These are phyloP conservation scores for Staphylotrichum longicolle DNA, from an alignment of 495 filamentous ascomycete genomes.

Conservation along the genomic window DNA sequence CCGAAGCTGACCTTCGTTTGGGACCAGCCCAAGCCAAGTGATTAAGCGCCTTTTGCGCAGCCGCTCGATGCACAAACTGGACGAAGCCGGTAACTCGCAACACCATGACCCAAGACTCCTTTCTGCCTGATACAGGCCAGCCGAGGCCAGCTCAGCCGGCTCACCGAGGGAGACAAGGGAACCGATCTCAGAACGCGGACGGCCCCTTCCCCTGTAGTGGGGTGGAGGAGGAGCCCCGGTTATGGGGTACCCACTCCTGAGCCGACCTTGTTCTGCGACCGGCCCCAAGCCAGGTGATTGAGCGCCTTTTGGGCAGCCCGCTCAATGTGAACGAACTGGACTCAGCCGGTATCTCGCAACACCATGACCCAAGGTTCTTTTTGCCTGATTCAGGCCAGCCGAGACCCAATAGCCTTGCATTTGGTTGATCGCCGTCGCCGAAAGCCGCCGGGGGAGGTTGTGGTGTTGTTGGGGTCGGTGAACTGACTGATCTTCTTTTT, in stretches of 20 bases:
- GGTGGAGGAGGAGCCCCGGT: slow-evolving; percentile 88
- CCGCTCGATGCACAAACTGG: too few species aligned
- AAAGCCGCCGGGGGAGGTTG: too few species aligned
- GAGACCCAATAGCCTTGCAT: background rate
- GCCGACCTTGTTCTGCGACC: slow-evolving; percentile 84
- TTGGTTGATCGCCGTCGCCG: background rate
- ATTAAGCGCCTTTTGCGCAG: slow-evolving; percentile 94
- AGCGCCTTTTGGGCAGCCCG: slow-evolving; percentile 85
- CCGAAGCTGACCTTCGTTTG: slow-evolving; percentile 97
- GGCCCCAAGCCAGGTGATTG: slow-evolving; percentile 94
- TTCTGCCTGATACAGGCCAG: too few species aligned
- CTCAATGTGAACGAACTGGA: too few species aligned
- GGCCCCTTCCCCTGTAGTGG: slow-evolving; percentile 51
- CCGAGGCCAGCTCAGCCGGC: too few species aligned
- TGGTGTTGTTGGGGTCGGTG: slow-evolving; percentile 65
- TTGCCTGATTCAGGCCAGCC: too few species aligned
- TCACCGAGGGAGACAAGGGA: too few species aligned
- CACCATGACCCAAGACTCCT: too few species aligned
- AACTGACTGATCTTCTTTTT: slow-evolving; percentile 93
- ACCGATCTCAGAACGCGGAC: too few species aligned
- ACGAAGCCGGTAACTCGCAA: too few species aligned
- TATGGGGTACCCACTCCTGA: slow-evolving; percentile 98
- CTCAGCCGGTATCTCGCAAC: too few species aligned
- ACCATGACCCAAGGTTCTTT: too few species aligned
- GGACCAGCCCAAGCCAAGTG: slow-evolving; percentile 92